Base-by-base conservation (phyloP, 169 alveolate species). In the Plasmodium vivax region DNA sequence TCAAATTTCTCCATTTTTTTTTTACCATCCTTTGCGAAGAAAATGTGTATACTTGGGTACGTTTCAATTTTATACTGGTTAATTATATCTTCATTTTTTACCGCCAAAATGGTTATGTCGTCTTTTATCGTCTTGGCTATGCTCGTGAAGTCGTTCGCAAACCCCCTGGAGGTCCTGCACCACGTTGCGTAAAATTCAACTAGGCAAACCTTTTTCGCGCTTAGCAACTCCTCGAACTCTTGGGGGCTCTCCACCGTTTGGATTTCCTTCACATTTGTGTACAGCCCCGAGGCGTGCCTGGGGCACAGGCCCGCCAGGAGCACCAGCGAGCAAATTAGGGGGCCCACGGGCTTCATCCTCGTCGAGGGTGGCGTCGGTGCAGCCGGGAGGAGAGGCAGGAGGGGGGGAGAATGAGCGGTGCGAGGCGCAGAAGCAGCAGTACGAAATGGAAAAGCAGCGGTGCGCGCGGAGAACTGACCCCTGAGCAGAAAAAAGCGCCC, bases 31-130 rank as follows among this genome's bases (percentile, higher is more conserved):
- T 91, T 84, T 43, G 92, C 94, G 36, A 96, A 92, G 93, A 97
- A 98, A 93, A 98, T 96, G 95, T 97, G 97, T 54, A 98, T 91
- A 54, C 99, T 96, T 47, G 99, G 99, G 97, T 94, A 98, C 56
- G 98, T 97, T 92, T 93, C 90, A 75, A 98, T 96, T 8, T 94
- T 92, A 82, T 95, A 97, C 34, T 94, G 93, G 68, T 84, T 92
- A 91, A 94, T 68, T 85, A 96, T 85, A 72, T 92, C 77, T 80
- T 95, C 97, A 82, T 97, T 96, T 92, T 96, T 95, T 58, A 96
- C 94, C 47, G 98, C 98, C 72, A 95, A 83, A 79, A 96, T 83
- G 14, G 94, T 95, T 41, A 97, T 95, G 68, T 96, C 97, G 54
- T 96, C 98, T 93, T 93, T 95, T 27, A 95, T 62, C 54, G 96